A percentile compares a stretch with the other conserved stretches of the same genome.
These are phyloP conservation scores for Athelia psychrophila DNA, from an alignment of 1,284 basidiomycete genomes.

Conservation along the genomic window DNA sequence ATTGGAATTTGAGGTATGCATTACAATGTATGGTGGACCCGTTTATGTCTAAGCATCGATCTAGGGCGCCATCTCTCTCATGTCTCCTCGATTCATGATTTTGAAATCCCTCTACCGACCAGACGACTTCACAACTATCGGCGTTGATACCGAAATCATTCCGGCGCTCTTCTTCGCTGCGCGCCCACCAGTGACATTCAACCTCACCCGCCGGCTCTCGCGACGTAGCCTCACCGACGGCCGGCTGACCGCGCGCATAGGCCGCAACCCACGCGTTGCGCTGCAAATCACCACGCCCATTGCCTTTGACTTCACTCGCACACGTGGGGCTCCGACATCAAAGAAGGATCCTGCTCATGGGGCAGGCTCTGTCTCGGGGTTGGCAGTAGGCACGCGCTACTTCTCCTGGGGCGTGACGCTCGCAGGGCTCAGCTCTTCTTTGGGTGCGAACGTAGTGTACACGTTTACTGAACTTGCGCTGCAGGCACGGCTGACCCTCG, in stretches of 20 bases:
- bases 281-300: constrained; percentile 24
- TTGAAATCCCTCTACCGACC: constrained; percentile 17
- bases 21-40: background rate
- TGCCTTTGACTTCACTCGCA: constrained; percentile 12
- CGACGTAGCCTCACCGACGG: constrained; percentile 26
- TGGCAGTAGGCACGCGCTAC: constrained; percentile 14
- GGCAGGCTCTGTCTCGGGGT: background rate
- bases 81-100: constrained; percentile 17
- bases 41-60: background rate
- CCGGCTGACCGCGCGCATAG: constrained; percentile 1
- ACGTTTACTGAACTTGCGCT: constrained; percentile 28
- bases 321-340: background rate
- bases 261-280: constrained; percentile 1
- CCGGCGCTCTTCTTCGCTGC: background rate
- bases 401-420: constrained; percentile 28
- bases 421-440: constrained; percentile 24
- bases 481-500: constrained; percentile 29
- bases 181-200: constrained; percentile 21
- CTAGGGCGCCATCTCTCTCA: constrained; percentile 27
- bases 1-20: constrained; percentile 43
- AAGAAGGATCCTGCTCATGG: background rate
- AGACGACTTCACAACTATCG: background rate
- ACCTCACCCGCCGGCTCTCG: constrained; percentile 29
- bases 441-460: constrained; percentile 28
- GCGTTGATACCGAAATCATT: background rate